A percentile compares a stretch with the other conserved stretches of the same genome.
phyloP scores from a whole-genome alignment of 768 basidiomycete species.

The Mycena galericulata region DNA sequence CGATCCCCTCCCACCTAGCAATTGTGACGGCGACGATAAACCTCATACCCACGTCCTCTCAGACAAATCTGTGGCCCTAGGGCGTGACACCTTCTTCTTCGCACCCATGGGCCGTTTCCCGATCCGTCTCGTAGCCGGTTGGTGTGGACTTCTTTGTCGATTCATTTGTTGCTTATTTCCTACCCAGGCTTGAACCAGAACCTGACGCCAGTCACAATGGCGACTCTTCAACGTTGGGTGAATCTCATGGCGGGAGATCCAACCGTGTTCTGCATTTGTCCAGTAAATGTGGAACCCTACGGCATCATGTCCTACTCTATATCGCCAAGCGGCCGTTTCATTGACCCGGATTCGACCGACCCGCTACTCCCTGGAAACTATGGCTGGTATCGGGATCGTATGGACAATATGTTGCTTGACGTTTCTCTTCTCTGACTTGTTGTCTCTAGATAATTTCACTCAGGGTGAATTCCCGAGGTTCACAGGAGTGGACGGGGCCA shows the following conservation, averaged over 20 bases:
- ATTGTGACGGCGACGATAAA: neutral
- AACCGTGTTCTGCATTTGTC: neutral
- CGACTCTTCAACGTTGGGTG: neutral
- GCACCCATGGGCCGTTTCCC: neutral
- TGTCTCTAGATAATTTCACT: neutral
- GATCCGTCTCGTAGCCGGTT: neutral
- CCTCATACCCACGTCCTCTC: neutral
- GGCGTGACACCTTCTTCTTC: slow-evolving; percentile 19
- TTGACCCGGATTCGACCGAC: neutral
- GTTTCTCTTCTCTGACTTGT: neutral
- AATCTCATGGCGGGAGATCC: neutral
- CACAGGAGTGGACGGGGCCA: neutral
- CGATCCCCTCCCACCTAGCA: neutral
- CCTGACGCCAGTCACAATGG: neutral
- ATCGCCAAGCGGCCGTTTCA: neutral
- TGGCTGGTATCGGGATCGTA: slow-evolving; percentile 15
- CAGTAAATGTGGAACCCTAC: neutral
- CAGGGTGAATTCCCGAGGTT: neutral
- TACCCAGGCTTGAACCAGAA: slow-evolving; percentile 6
- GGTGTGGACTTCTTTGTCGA: neutral
- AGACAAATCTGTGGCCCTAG: neutral
- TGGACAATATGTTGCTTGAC: neutral
- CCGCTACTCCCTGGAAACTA: slow-evolving; percentile 16
- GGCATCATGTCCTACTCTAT: slow-evolving; percentile 11
- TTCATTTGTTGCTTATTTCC: neutral